Evolutionary conservation across 495 filamentous ascomycete genomes (phyloP).

Genomic region (Aspergillus indologenus): DNA sequence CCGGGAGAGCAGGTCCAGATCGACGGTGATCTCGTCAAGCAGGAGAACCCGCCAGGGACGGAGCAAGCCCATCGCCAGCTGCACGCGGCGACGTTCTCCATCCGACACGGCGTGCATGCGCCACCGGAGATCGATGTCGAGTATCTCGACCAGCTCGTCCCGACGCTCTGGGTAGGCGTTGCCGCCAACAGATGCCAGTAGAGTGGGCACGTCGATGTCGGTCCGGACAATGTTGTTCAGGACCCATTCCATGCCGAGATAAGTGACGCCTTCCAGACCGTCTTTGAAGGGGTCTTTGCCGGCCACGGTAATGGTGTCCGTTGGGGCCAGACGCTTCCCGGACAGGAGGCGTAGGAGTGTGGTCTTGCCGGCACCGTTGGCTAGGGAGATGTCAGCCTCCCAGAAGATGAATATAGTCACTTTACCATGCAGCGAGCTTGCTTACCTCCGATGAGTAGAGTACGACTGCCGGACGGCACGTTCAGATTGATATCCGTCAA

Average conservation of each 20-base stretch:
- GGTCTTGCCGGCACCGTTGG: conserved; percentile 97
- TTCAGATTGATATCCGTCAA: conserved; percentile 66
- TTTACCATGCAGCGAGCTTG: conserved; percentile 14
- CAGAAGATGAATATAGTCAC: not conserved
- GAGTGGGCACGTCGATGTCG: conserved; percentile 85
- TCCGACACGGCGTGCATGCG: conserved; percentile 93
- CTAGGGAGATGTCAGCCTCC: conserved; percentile 33
- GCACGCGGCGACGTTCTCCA: conserved; percentile 86
- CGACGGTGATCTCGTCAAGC: conserved; percentile 96
- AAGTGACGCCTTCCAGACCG: conserved; percentile 86
- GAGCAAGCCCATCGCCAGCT: conserved; percentile 92
- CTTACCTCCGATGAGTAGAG: conserved; percentile 85
- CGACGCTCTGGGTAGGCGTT: conserved; percentile 74
- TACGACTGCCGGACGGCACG: conserved; percentile 80
- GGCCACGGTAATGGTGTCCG: conserved; percentile 64
- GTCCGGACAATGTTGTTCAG: conserved; percentile 95
- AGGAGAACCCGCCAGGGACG: conserved; percentile 90
- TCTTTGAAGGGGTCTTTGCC: conserved; percentile 89
- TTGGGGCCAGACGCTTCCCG: conserved; percentile 89
- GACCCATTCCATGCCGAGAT: conserved; percentile 97
- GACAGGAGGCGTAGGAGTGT: conserved; percentile 85
- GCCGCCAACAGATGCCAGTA: conserved; percentile 82
- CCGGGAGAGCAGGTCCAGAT: conserved; percentile 82
- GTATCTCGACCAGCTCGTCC: conserved; percentile 79
- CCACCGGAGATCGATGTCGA: conserved; percentile 91